phyloP scores from a whole-genome alignment of 2,329 filamentous ascomycete genomes.

The Tolypocladium ophioglossoides region DNA sequence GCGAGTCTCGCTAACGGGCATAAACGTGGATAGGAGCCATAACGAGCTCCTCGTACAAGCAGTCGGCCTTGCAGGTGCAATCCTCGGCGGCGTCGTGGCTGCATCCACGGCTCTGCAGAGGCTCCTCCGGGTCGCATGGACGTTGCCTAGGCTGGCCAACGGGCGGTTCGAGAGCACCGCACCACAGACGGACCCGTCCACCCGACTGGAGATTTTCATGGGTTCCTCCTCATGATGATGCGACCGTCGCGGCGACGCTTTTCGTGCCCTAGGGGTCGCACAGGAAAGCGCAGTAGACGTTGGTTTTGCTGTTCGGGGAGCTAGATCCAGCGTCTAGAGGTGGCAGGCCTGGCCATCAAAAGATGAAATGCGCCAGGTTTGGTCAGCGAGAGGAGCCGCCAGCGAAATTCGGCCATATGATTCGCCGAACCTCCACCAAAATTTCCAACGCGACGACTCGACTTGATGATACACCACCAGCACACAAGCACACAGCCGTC shows the following conservation, averaged over 20 bases:
- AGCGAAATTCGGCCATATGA: conserved; percentile 8
- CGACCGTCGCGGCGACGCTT: conserved; percentile 1
- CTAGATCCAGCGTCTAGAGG: background rate
- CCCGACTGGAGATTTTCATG: conserved; percentile 50
- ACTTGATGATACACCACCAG: background rate
- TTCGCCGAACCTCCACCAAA: conserved; percentile 11
- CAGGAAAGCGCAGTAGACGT: background rate
- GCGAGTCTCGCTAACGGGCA: conserved; percentile 13
- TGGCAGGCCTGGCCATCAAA: background rate
- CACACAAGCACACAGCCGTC: background rate
- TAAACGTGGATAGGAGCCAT: conserved; percentile 33
- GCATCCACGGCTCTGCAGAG: conserved; percentile 12
- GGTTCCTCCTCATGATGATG: conserved; percentile 40
- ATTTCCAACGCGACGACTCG: conserved; percentile 4
- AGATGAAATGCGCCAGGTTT: background rate
- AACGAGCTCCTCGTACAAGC: conserved; percentile 22
- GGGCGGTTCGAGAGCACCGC: conserved; percentile 39
- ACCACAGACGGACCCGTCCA: conserved; percentile 49
- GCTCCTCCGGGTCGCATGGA: conserved; percentile 12
- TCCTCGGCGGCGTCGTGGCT: conserved; percentile 7
- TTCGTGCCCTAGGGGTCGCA: background rate
- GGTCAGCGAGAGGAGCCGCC: background rate
- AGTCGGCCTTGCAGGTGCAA: conserved; percentile 2
- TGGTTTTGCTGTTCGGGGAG: background rate
- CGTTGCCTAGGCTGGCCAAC: conserved; percentile 16